Percentiles rank a stretch among this genome's conserved stretches.
Evolutionary conservation across 2,329 filamentous ascomycete genomes (phyloP).

Genomic region (Coniochaeta pulveracea): DNA sequence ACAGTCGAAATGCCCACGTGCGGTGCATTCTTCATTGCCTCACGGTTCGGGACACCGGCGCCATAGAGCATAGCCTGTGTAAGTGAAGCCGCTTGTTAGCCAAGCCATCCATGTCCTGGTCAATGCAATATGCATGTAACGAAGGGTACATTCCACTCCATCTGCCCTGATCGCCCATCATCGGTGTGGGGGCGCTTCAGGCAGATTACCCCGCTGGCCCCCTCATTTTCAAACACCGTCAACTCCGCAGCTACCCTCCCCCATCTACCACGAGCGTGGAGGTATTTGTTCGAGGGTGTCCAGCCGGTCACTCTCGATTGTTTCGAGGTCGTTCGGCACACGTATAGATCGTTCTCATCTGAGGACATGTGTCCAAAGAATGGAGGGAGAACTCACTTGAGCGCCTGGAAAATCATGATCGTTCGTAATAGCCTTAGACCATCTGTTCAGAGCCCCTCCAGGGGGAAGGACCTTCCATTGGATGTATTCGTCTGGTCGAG

Average conservation of each 20-base stretch:
- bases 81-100: constrained; percentile 7
- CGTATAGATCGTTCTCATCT: too few species aligned
- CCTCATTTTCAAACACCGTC: too few species aligned
- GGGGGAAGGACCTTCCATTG: constrained; percentile 39
- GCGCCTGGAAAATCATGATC: constrained; percentile 87
- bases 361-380: background rate
- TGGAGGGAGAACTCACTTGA: constrained; percentile 42
- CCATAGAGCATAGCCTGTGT: constrained; percentile 91
- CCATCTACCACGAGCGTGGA: too few species aligned
- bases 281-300: too few species aligned
- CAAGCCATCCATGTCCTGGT: constrained; percentile 3
- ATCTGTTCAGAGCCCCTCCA: constrained; percentile 61
- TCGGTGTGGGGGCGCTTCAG: too few species aligned
- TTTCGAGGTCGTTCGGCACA: too few species aligned
- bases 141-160: background rate
- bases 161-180: too few species aligned
- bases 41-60: constrained; percentile 71
- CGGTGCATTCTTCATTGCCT: constrained; percentile 81
- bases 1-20: constrained; percentile 87
- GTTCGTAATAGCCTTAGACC: constrained; percentile 71
- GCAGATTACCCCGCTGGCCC: too few species aligned
- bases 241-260: constrained; percentile 1
- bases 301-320: too few species aligned
- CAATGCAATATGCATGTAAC: too few species aligned
- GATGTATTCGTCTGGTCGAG: constrained; percentile 42